These are phyloP conservation scores for Rhizopus delemar DNA, from an alignment of 371 early-diverging fungal species.

Conservation along the genomic window DNA sequence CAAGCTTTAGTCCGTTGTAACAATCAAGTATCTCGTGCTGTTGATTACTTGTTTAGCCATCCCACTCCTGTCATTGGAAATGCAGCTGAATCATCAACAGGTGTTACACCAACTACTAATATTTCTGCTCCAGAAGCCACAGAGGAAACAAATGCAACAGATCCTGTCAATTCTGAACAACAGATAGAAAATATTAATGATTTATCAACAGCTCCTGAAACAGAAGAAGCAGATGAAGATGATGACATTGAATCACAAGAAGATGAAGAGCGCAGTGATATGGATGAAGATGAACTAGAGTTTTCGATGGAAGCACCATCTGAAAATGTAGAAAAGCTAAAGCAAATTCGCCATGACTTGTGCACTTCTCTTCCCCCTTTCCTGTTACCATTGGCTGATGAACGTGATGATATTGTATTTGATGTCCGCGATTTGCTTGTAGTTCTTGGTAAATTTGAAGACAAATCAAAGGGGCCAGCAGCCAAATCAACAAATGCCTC, in stretches of 20 bases:
- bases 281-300: constrained; percentile 3
- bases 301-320: neutral
- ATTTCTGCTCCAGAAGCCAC: constrained; percentile 1
- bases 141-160: neutral
- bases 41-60: constrained; percentile 87
- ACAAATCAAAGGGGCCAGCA: neutral
- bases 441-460: constrained; percentile 55
- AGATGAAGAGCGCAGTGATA: constrained; percentile 24
- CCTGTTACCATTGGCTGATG: constrained; percentile 62
- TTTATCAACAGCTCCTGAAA: neutral
- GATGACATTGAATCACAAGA: constrained; percentile 8
- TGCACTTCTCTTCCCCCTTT: constrained; percentile 51
- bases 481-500: constrained; percentile 9
- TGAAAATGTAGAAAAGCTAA: constrained; percentile 45
- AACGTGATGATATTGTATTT: constrained; percentile 68
- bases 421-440: constrained; percentile 69
- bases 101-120: constrained; percentile 19
- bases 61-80: constrained; percentile 52
- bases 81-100: constrained; percentile 9
- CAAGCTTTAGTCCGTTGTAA: constrained; percentile 75
- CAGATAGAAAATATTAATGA: neutral
- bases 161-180: neutral
- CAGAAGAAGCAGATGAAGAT: constrained; percentile 6
- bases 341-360: constrained; percentile 54
- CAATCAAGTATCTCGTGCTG: constrained; percentile 84